Conservation (phyloP, 352 stramenopile species). For the Phytophthora melonis region DNA sequence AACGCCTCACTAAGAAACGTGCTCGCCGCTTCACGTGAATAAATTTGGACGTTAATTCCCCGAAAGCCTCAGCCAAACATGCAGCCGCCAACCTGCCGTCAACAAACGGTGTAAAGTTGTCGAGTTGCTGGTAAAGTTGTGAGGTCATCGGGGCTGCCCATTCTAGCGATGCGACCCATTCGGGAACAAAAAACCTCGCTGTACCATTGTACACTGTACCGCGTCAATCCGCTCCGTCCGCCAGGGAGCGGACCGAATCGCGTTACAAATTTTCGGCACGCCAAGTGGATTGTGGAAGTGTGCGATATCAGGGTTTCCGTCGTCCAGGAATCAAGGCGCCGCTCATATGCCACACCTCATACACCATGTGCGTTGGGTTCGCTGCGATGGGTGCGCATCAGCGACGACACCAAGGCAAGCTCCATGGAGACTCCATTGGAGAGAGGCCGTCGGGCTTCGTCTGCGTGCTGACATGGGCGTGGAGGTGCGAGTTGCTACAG, state of each 20-base stretch:
- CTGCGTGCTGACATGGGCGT: no score
- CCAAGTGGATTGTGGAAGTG: not conserved
- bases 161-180: not conserved
- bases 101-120: no score
- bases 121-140: not conserved
- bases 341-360: conserved; percentile 19
- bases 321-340: conserved; percentile 16
- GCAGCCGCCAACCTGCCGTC: no score
- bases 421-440: no score
- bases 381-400: conserved; percentile 21
- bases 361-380: conserved; percentile 20
- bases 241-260: not conserved
- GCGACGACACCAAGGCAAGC: not conserved
- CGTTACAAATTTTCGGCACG: not conserved
- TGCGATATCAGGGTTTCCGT: conserved; percentile 19
- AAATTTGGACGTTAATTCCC: no score
- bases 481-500: no score
- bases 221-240: conserved; percentile 7
- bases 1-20: no score
- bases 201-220: no score
- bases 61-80: no score
- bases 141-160: not conserved
- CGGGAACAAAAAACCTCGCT: not conserved
- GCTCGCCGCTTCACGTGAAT: no score
- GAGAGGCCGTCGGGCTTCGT: no score